Base-by-base conservation (phyloP, 306 rosid genomes). In the Senna siamea region DNA sequence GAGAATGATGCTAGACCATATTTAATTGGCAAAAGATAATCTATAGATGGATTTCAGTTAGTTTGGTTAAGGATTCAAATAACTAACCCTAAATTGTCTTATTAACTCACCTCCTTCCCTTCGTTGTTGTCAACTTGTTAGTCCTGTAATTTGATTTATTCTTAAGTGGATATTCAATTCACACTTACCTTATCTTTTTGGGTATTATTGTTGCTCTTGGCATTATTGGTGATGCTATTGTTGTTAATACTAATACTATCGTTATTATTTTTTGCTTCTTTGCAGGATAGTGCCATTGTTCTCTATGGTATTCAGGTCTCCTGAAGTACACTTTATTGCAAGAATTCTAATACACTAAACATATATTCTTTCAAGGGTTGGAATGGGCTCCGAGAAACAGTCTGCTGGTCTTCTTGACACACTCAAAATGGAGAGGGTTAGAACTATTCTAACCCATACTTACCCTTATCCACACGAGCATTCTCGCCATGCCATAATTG, bases 391-490 rank as follows among this genome's bases (percentile, higher is more conserved):
- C 63, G 80, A 71, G 51, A 81, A 73, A 78, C 86, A 78, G 40
- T 86, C 92, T 47, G 44, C 72, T 62, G 84, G 95, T 63, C 73
- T 92, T 60, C 87, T 94, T 70, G 96, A 94, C 44, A 84, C 96
- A 22, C 77, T 92, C 23, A 94, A 80, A 84, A 94, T 92, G 98
- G 90, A 90, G 88, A 92, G 93, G 88, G 96, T 94, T 81, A 86
- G 99, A 70, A 94, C 93, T 35, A 92, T 94, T 57, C 76, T 92
- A 19, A 84, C 96, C 77, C 95, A 83, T 60, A 87, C 92, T 28
- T 94, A 92, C 72, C 99, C 98, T 26, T 94, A 94, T 78, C 99
- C 99, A 53, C 99, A 94, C 0, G 98, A 94, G 77, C 99, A 94
- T 85, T 94, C 99, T 55, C 99, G 99, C 43, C 99, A 94, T 79